Percentiles rank a stretch among this genome's conserved stretches.
Conservation (phyloP, 768 basidiomycete genomes). For the Trametopsis cervina region DNA sequence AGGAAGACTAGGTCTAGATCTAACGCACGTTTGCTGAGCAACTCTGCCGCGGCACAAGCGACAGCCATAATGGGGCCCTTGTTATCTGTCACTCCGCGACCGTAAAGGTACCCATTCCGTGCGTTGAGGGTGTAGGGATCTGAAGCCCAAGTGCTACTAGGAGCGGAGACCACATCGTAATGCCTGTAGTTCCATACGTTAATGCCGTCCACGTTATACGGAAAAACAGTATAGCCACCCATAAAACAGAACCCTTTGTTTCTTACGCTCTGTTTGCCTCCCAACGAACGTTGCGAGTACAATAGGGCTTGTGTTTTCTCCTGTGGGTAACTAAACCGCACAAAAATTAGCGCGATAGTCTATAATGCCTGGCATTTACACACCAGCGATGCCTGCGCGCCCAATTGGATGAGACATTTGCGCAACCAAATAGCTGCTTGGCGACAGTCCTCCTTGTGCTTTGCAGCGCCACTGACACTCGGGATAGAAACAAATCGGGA, state of each 20-base stretch:
- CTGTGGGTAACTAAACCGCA: slow-evolving; percentile 67
- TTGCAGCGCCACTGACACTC: slow-evolving; percentile 67
- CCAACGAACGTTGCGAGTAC: slow-evolving; percentile 87
- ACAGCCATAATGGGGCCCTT: slow-evolving; percentile 93
- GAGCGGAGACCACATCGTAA: slow-evolving; percentile 93
- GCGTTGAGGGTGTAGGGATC: slow-evolving; percentile 82
- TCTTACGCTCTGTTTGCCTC: slow-evolving; percentile 43
- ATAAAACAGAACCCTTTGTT: slow-evolving; percentile 83
- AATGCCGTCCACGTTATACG: not conserved
- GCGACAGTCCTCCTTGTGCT: slow-evolving; percentile 79
- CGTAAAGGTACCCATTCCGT: slow-evolving; percentile 84
- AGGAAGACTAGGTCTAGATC: slow-evolving; percentile 85
- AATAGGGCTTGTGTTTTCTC: slow-evolving; percentile 75
- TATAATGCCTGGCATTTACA: too few species aligned
- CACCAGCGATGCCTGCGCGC: slow-evolving; percentile 75
- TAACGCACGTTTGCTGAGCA: slow-evolving; percentile 66
- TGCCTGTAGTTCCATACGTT: slow-evolving; percentile 44
- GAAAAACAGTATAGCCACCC: slow-evolving; percentile 43
- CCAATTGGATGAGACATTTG: slow-evolving; percentile 82
- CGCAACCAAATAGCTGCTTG: slow-evolving; percentile 92
- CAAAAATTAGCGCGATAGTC: too few species aligned
- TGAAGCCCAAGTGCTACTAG: slow-evolving; percentile 65
- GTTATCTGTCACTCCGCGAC: slow-evolving; percentile 88
- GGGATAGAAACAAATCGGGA: slow-evolving; percentile 84
- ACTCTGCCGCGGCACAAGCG: slow-evolving; percentile 82